Evolutionary conservation across 345 rosid genomes (phyloP).

Genomic region (Trapa incisa): DNA sequence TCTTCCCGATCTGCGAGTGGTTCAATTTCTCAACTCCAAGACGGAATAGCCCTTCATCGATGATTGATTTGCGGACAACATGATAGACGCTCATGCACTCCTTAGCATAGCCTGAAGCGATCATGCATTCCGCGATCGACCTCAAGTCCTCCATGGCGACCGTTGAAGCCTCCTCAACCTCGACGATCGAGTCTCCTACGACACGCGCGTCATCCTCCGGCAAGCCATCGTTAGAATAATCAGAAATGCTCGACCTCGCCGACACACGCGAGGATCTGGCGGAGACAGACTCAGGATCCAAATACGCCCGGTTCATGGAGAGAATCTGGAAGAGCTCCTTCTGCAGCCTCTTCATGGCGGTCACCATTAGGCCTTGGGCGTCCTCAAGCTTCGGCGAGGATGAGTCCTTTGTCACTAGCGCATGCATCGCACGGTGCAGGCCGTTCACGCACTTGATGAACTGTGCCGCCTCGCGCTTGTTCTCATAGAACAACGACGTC

Average conservation of each 20-base stretch:
- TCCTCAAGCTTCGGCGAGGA: conserved; percentile 30
- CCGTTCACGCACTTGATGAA: conserved; percentile 39
- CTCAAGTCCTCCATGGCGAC: conserved; percentile 41
- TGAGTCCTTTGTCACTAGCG: conserved; percentile 15
- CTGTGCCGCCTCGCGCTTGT: conserved; percentile 38
- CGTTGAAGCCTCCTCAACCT: conserved; percentile 39
- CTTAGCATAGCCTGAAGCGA: conserved; percentile 49
- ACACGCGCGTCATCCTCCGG: conserved; percentile 10
- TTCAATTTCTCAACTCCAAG: conserved; percentile 45
- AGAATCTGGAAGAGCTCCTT: conserved; percentile 70
- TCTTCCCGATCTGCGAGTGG: conserved; percentile 36
- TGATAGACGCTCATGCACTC: conserved; percentile 52
- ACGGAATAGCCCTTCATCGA: conserved; percentile 54
- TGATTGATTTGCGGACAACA: conserved; percentile 47
- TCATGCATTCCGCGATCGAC: conserved; percentile 78
- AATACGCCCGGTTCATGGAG: conserved; percentile 43
- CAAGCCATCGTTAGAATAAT: conserved; percentile 14
- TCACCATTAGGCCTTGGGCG: conserved; percentile 45
- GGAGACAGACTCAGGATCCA: conserved; percentile 69
- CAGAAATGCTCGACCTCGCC: conserved; percentile 38
- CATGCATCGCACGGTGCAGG: conserved; percentile 49
- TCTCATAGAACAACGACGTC: conserved; percentile 37
- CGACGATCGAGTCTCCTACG: conserved; percentile 26
- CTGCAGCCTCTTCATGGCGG: conserved; percentile 59
- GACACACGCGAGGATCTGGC: conserved; percentile 46